Base-by-base conservation (phyloP, 176 grass and related monocot genomes). In the Canna indica region DNA sequence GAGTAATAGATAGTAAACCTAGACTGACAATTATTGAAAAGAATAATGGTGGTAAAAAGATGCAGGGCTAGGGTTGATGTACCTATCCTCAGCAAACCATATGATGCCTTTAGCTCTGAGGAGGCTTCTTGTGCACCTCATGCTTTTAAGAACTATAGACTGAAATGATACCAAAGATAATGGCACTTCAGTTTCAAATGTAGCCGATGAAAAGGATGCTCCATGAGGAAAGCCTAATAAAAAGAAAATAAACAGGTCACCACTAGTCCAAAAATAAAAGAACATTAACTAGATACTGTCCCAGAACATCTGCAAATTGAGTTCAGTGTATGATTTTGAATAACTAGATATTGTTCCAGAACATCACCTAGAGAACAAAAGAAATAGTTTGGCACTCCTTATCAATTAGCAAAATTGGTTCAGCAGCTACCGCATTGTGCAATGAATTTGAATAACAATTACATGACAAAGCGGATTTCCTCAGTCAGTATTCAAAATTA, bases 1-100 rank as follows among this genome's bases (percentile, higher is more conserved):
- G 62, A 65, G 17, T 17, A 30, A 60, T 28, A 30, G 2, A n/a
- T 1, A 36, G 0, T 1, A 65, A 36, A 36, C 58, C 58, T 25
- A 65, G 18, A 1, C 29, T 7, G 8, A 38, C 10, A 69, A 45
- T 38, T 15, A 8, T 27, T 31, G 3, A 38, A 68, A 68, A 44
- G 27, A 26, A 39, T 14, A 58, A 47, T 30, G 24, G 24, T 12
- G 27, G 29, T 24, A 6, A 36, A 39, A 38, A 38, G 4, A 9
- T 58, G 31, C 47, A 36, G n/a, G 10, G n/a, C 26, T 11, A 38
- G 52, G 5, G 15, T 27, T 32, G 26, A 20, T 12, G 7, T 73
- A 73, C 70, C 70, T 73, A 73, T 73, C 70, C 70, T 73, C 70
- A 42, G 70, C 32, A 73, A 59, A 73, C 48, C 70, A 73, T 73